A percentile compares a stretch with the other conserved stretches of the same genome.
phyloP scores from a whole-genome alignment of 2,329 filamentous ascomycete species.

The Aspergillus unguis region DNA sequence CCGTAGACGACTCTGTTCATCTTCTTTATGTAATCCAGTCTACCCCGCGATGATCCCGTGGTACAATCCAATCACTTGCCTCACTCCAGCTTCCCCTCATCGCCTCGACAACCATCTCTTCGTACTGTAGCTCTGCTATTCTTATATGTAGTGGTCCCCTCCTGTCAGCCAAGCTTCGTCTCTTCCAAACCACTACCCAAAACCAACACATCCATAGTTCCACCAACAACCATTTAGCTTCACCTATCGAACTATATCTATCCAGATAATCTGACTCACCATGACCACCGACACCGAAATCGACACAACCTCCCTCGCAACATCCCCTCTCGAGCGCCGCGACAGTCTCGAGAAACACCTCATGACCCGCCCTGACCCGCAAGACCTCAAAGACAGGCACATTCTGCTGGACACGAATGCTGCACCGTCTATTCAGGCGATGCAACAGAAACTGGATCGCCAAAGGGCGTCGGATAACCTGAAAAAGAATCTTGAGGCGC shows the following conservation, averaged over 20 bases:
- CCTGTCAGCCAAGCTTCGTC: background rate
- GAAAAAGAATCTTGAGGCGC: constrained; percentile 61
- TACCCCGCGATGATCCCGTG: constrained; percentile 18
- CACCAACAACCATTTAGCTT: background rate
- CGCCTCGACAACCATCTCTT: constrained; percentile 9
- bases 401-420: constrained; percentile 66
- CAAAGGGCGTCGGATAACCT: constrained; percentile 61
- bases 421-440: constrained; percentile 64
- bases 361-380: constrained; percentile 62
- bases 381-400: constrained; percentile 66
- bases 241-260: background rate
- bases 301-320: constrained; percentile 58
- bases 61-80: constrained; percentile 18
- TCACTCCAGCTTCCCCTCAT: constrained; percentile 8
- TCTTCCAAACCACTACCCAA: background rate
- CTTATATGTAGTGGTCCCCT: background rate
- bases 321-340: constrained; percentile 49
- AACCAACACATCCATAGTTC: background rate
- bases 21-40: background rate
- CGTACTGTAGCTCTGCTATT: background rate
- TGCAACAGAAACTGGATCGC: constrained; percentile 61
- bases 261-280: constrained; percentile 1
- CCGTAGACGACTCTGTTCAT: background rate
- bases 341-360: constrained; percentile 73
- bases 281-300: constrained; percentile 30